Base-by-base conservation (phyloP, 140 eudicot genomes). In the Erigeron philadelphicus region DNA sequence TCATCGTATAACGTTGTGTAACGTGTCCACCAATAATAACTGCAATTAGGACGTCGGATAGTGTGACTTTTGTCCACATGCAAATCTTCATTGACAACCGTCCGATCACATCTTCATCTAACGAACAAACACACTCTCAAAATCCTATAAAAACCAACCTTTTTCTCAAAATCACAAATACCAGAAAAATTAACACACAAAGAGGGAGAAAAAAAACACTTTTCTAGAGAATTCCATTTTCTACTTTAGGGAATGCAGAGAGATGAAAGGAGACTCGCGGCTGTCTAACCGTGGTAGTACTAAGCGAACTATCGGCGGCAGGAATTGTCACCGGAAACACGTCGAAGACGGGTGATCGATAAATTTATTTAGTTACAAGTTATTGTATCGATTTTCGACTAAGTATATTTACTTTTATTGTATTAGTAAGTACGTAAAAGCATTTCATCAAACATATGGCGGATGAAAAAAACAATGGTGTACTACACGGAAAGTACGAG, bases 291-390 rank as follows among this genome's bases (percentile, higher is more conserved):
- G 75, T 15, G 81, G 78, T 0, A 67, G 78, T 60, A 44, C 86
- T 11, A 77, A 77, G 15, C 74, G 76, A 35, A 58, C 81, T 10
- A 62, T 68, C 70, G 82, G 89, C 76, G 88, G 91, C 83, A 79
- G 95, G n/a, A 83, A 67, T 74, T 83, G 91, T 75, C 95, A 88
- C 89, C 95, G 95, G 17, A 88, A 88, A 76, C 83, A 88, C 95
- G 92, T 85, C 0, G 95, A 85, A 68, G 95, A 85, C 95, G 95
- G 92, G 85, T 88, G 95, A 88, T 79, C 40, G 7, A 7, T 9
- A 7, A 7, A 16, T 17, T 59, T 45, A 40, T 12, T 54, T 4
- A 46, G 11, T 15, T 9, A 0, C 40, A 25, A 1, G 8, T 64
- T 16, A n/a, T 19, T 43, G 6, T 18, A 12, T 17, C 60, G 31